Percentiles rank a stretch among this genome's conserved stretches.
These are phyloP conservation scores for Xylaria sp. DNA, from an alignment of 2,329 filamentous ascomycete genomes.

Conservation along the genomic window DNA sequence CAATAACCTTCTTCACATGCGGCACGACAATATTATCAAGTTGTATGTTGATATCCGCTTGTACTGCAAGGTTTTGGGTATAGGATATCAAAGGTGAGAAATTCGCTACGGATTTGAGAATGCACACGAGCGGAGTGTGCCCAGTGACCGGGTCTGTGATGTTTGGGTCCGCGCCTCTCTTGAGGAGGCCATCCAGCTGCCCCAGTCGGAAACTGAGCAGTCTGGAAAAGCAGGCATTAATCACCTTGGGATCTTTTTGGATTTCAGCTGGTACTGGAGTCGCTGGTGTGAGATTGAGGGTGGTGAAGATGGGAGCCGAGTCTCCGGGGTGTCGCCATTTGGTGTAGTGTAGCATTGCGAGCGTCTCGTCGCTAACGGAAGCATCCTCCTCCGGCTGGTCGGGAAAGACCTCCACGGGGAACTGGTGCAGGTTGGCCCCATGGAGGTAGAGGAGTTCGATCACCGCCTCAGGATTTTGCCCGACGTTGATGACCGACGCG, in stretches of 20 bases:
- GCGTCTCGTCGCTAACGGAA: no score
- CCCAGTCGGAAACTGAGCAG: neutral
- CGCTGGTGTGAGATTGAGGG: neutral
- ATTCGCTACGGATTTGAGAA: neutral
- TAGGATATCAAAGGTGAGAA: neutral
- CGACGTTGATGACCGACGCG: neutral
- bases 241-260: neutral
- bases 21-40: slow-evolving; percentile 1
- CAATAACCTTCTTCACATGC: neutral
- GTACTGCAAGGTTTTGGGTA: neutral
- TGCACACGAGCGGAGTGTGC: slow-evolving; percentile 1
- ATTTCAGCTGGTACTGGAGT: neutral
- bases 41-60: neutral
- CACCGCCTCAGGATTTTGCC: neutral
- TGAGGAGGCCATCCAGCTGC: neutral
- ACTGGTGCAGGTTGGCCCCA: slow-evolving; percentile 9
- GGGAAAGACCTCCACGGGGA: neutral
- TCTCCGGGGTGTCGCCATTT: neutral
- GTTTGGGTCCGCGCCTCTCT: slow-evolving; percentile 10
- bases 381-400: no score
- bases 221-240: neutral
- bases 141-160: neutral
- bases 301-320: slow-evolving; percentile 1
- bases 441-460: neutral
- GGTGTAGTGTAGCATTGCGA: no score